phyloP scores from a whole-genome alignment of 352 stramenopile genomes.

The Globisporangium paddicum region DNA sequence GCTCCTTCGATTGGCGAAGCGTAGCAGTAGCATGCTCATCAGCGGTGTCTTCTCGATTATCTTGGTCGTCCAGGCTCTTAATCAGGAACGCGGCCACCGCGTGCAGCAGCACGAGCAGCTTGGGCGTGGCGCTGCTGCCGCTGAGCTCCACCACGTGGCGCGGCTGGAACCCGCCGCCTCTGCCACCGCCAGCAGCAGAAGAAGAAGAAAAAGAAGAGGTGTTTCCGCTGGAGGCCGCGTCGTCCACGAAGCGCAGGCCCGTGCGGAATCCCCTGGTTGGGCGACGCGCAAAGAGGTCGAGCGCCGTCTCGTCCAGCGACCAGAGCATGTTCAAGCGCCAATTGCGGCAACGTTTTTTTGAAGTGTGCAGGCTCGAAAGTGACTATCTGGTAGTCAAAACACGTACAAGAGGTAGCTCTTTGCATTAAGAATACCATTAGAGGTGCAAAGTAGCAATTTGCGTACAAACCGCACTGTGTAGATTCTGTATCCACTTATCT shows the following conservation, averaged over 20 bases:
- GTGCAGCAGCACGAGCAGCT: constrained; percentile 46
- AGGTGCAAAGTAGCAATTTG: too few relatives aligned
- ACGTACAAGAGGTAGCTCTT: too few relatives aligned
- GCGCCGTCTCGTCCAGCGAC: constrained; percentile 59
- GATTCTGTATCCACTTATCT: too few relatives aligned
- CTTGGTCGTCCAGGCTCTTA: constrained; percentile 9
- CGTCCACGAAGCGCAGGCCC: constrained; percentile 49
- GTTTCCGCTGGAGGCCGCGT: constrained; percentile 15
- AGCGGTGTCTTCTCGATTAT: neutral
- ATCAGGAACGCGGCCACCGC: constrained; percentile 53
- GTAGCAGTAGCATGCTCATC: neutral
- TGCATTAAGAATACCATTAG: too few relatives aligned
- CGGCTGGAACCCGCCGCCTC: constrained; percentile 35
- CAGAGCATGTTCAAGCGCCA: constrained; percentile 13
- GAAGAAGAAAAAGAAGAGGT: neutral
- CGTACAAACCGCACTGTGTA: too few relatives aligned
- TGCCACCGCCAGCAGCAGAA: neutral
- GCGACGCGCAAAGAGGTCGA: constrained; percentile 67
- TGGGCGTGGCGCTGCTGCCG: constrained; percentile 33
- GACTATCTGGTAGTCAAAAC: neutral
- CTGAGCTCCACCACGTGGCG: constrained; percentile 61
- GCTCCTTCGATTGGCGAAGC: constrained; percentile 17
- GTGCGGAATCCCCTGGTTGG: constrained; percentile 48
- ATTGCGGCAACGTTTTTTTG: neutral
- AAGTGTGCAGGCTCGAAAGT: neutral